Evolutionary conservation across 2,329 filamentous ascomycete species (phyloP).

Genomic region (Chaetoscypha palmicola): DNA sequence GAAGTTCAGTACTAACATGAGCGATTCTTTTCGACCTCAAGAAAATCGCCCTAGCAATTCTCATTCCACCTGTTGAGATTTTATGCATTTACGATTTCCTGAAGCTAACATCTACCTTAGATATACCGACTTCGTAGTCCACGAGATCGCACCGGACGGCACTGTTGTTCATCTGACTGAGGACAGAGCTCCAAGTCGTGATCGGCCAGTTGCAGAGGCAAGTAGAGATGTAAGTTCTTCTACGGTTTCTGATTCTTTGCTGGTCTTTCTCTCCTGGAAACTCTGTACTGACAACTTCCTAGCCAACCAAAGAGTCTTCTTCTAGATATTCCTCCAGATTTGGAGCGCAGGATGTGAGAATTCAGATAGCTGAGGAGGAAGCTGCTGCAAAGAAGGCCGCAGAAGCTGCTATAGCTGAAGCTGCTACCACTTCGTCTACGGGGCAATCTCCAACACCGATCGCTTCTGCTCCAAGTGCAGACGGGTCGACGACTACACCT

Average conservation of each 20-base stretch:
- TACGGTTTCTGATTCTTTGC: no score
- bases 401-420: not conserved
- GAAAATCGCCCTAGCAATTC: no score
- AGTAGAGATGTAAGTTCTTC: no score
- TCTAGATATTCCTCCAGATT: not conserved
- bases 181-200: conserved; percentile 20
- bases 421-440: not conserved
- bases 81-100: conserved; percentile 1
- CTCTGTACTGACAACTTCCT: no score
- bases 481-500: not conserved
- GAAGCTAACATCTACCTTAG: conserved; percentile 31
- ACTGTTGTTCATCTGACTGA: conserved; percentile 54
- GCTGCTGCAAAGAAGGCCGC: not conserved
- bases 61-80: not conserved
- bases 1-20: no score
- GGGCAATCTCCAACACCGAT: not conserved
- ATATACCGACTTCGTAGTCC: conserved; percentile 70
- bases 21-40: no score
- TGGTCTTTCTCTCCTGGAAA: no score
- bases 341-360: not conserved
- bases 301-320: not conserved
- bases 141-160: conserved; percentile 60
- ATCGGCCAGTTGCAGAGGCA: conserved; percentile 10
- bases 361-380: not conserved
- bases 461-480: not conserved